Conservation (phyloP, 129 eudicot genomes). For the Tanacetum coccineum region DNA sequence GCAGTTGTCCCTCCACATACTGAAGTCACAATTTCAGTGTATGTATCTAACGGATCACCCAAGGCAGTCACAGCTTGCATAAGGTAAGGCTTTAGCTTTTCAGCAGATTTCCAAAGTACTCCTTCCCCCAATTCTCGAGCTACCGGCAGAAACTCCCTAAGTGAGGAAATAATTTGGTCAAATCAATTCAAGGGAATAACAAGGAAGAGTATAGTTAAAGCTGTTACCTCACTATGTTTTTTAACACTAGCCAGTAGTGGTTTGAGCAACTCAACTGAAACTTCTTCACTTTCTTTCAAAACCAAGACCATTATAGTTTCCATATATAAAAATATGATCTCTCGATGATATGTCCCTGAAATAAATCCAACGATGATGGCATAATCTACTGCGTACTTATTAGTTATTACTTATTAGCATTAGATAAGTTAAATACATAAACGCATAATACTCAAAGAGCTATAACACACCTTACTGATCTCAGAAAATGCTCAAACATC, state of each 20-base stretch:
- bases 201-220: conserved; percentile 18
- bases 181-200: too few species aligned
- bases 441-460: too few species aligned
- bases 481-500: conserved; percentile 91
- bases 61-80: conserved; percentile 45
- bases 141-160: conserved; percentile 59
- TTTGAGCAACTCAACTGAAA: too few species aligned
- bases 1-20: too few species aligned
- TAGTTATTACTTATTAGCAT: too few species aligned
- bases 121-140: conserved; percentile 67
- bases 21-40: conserved; percentile 55
- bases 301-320: conserved; percentile 91
- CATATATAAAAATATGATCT: conserved; percentile 63
- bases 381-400: too few species aligned
- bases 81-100: conserved; percentile 70
- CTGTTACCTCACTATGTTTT: conserved; percentile 56
- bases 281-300: conserved; percentile 90
- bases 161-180: background rate
- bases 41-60: too few species aligned
- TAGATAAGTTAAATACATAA: background rate
- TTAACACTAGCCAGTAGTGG: conserved; percentile 58
- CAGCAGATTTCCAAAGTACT: conserved; percentile 53
- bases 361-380: background rate
- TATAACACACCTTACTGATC: too few species aligned
- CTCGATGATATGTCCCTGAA: conserved; percentile 69